A percentile compares a stretch with the other conserved stretches of the same genome.
Conservation (phyloP, 352 stramenopile genomes). For the Pythium dissimile region DNA sequence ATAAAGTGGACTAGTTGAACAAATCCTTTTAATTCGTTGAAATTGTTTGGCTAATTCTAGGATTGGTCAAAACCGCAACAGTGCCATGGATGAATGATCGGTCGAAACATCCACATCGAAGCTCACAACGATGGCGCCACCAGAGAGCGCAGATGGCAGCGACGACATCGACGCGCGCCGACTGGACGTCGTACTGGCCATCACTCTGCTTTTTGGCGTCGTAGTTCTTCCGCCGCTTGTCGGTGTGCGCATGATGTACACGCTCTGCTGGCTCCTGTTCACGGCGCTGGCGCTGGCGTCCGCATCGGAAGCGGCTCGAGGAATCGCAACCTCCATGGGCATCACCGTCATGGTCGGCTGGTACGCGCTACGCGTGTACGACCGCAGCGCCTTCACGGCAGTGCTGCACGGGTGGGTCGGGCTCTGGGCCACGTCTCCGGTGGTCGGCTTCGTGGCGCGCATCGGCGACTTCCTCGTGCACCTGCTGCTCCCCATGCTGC, state of each 20-base stretch:
- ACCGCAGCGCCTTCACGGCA: constrained; percentile 72
- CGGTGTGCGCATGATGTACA: constrained; percentile 75
- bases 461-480: constrained; percentile 65
- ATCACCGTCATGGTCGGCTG: constrained; percentile 86
- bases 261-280: constrained; percentile 72
- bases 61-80: too few species aligned
- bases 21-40: too few species aligned
- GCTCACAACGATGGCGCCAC: neutral
- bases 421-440: constrained; percentile 64
- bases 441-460: constrained; percentile 56
- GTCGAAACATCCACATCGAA: neutral
- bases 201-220: constrained; percentile 54
- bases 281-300: constrained; percentile 49
- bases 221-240: constrained; percentile 53
- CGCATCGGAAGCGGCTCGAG: constrained; percentile 53
- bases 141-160: neutral
- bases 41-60: too few species aligned
- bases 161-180: constrained; percentile 15
- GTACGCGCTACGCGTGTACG: constrained; percentile 80
- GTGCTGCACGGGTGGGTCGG: constrained; percentile 73
- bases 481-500: constrained; percentile 62
- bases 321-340: constrained; percentile 74
- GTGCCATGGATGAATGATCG: too few species aligned
- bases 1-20: too few species aligned
- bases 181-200: constrained; percentile 45